A percentile compares a stretch with the other conserved stretches of the same genome.
Conservation (phyloP, 2,329 filamentous ascomycete species). For the Penicillium sp. region DNA sequence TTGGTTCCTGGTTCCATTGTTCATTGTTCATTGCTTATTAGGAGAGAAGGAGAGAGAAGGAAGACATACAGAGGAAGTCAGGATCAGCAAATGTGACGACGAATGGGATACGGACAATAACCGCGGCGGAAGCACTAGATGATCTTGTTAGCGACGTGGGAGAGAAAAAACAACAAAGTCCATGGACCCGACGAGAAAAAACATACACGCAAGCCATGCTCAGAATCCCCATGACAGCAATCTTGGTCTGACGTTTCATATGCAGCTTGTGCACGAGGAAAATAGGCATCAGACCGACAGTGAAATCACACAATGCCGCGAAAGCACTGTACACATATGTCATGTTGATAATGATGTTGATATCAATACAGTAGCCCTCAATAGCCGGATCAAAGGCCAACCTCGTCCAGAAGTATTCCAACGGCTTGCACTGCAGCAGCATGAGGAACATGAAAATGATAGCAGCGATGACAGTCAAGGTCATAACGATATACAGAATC, state of each 20-base stretch:
- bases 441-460: conserved; percentile 51
- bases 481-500: conserved; percentile 47
- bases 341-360: conserved; percentile 33
- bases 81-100: conserved; percentile 37
- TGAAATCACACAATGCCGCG: conserved; percentile 48
- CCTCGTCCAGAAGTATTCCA: conserved; percentile 50
- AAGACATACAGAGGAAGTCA: conserved; percentile 34
- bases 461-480: conserved; percentile 45
- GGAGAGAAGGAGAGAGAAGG: too few relatives aligned
- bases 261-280: conserved; percentile 55
- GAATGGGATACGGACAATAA: conserved; percentile 47
- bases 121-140: conserved; percentile 41
- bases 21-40: background rate
- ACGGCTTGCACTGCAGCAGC: conserved; percentile 52
- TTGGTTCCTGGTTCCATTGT: background rate
- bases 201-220: conserved; percentile 53
- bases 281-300: conserved; percentile 51
- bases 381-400: conserved; percentile 23
- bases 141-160: background rate
- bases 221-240: conserved; percentile 52
- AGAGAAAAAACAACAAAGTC: background rate
- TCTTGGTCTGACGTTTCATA: conserved; percentile 52
- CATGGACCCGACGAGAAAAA: conserved; percentile 22
- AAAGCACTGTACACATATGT: conserved; percentile 36
- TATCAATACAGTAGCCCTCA: conserved; percentile 44